Evolutionary conservation across 495 filamentous ascomycete species (phyloP), one percentile per base, ranked within the genome.

Genomic region (Penicillium argentinense): DNA sequence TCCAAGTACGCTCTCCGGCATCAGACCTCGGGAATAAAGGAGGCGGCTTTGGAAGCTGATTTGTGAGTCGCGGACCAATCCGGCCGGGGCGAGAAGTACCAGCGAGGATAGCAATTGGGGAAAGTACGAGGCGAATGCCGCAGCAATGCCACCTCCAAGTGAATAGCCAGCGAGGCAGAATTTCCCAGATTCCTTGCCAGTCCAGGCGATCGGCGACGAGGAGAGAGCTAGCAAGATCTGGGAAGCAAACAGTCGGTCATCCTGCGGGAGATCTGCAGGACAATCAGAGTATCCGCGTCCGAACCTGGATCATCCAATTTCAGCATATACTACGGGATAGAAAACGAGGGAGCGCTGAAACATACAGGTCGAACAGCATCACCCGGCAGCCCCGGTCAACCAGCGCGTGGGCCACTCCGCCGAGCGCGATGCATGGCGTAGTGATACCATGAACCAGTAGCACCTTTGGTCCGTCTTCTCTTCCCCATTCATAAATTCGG

Each of bases 401-500:
- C 17, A 97, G 73, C 9, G 73, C 76, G 60, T 85, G 72, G 27
- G 90, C 84, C 26, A 95, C 54, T 27, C 74, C 74, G 28, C 80
- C 78, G 2, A 95, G 71, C 3, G 88, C 79, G 53, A 87, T 76
- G 63, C 85, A 87, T 2, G 92, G 87, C 1, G 87, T 97, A 39
- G 80, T 86, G 57, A 95, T 95, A 21, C 92, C 92, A 60, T 95
- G 91, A 16, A 96, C 68, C 17, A 96, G 69, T 26, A 96, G 56
- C 1, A 95, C 86, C 59, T 90, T 96, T 16, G 76, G 69, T 3
- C 91, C 91, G 39, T 80, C 63, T 45, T 84, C 79, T n/a, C 89
- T 89, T 7, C 92, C 92, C 74, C 83, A 96, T 75, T 97, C 92
- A 60, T 96, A 95, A 9, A 91, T 86, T 27, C 88, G 72, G 19